Percentiles rank a stretch among this genome's conserved stretches.
These are phyloP conservation scores for Trifolium pratense DNA, from an alignment of 306 rosid genomes.

Conservation along the genomic window DNA sequence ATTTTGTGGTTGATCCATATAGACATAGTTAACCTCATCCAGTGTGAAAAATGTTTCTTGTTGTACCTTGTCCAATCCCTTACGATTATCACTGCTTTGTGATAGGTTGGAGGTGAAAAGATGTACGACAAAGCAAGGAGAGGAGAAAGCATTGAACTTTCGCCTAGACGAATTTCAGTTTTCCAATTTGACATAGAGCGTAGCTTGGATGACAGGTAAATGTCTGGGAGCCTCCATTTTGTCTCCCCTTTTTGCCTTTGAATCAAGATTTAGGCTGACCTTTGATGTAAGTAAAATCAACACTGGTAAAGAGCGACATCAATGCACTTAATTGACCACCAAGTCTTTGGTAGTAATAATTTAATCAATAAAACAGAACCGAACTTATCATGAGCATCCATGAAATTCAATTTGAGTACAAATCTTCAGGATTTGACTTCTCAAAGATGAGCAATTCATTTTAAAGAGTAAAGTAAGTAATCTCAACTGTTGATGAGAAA, in stretches of 20 bases:
- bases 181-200: constrained; percentile 90
- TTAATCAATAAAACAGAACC: background rate
- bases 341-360: constrained; percentile 15
- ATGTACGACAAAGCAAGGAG: constrained; percentile 97
- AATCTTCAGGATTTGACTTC: constrained; percentile 12
- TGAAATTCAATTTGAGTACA: constrained; percentile 31
- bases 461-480: background rate
- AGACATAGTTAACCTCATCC: background rate
- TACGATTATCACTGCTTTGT: constrained; percentile 41
- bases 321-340: constrained; percentile 19
- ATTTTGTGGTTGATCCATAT: constrained; percentile 1
- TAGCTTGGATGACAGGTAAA: constrained; percentile 89
- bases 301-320: background rate
- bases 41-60: background rate
- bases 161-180: constrained; percentile 88
- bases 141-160: constrained; percentile 94
- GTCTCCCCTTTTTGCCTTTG: constrained; percentile 10
- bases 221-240: constrained; percentile 13
- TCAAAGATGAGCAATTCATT: background rate
- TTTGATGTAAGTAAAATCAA: constrained; percentile 11
- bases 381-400: constrained; percentile 1
- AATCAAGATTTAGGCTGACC: constrained; percentile 12
- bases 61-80: constrained; percentile 27
- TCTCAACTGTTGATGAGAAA: background rate
- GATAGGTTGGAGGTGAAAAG: constrained; percentile 93